Base-by-base conservation (phyloP, 805 yeast genomes). In the Huiozyma sinensis region DNA sequence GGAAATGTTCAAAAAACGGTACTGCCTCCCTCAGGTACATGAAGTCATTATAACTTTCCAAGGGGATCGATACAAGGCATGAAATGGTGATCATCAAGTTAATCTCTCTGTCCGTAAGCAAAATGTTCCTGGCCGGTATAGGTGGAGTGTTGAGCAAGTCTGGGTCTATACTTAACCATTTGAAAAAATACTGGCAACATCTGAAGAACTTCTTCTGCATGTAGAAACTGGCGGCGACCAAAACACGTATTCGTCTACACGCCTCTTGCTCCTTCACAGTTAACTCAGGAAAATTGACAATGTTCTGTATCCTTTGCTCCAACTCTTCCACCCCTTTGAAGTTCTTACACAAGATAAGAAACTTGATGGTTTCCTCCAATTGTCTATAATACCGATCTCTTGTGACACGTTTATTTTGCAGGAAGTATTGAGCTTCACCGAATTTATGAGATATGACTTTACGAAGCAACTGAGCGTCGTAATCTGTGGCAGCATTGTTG, bases 31-130 rank as follows among this genome's bases (percentile, higher is more conserved):
- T 48, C 7, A 58, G 44, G 30, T 52, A 45, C 2, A 52, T 42
- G 33, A 61, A 57, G n/a, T 50, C 48, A 9, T 51, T 56, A 42
- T 52, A 53, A 31, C 57, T 50, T 34, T 61, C 60, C 13, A 61
- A 39, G 2, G 65, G 64, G 3, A 59, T 48, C 9, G 60, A 43
- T 9, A 57, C 43, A 6, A 61, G 24, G 11, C 45, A 46, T 1
- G 63, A 54, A 35, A 61, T 45, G 9, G 52, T 47, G 4, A 59
- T 41, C 53, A 56, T 53, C 17, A 43, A 37, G 10, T 51, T n/a
- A 10, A 57, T 11, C 43, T 60, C 64, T 6, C 50, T 47, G 28
- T 43, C 47, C 1, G 49, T 39, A 5, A 58, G 37, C 29, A 57
- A 44, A 5, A 35, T 38, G 17, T 34, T 28, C 33, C n/a, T 8